These are phyloP conservation scores for Bombardia bombarda DNA, from an alignment of 495 filamentous ascomycete species.

Conservation along the genomic window DNA sequence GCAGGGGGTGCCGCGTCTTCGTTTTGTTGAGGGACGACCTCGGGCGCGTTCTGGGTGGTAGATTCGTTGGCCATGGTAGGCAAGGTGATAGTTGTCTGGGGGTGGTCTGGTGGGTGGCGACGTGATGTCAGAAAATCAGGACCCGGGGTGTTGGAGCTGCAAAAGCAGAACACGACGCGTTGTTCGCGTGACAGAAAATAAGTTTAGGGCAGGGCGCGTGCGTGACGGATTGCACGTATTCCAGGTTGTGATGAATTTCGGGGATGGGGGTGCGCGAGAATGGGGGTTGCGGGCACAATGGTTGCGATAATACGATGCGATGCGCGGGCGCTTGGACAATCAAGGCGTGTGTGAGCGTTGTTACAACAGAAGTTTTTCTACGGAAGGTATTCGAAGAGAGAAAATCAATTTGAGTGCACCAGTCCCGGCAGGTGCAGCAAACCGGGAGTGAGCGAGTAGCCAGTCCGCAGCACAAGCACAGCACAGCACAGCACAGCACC, in stretches of 20 bases:
- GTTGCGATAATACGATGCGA: no score
- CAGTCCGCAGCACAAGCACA: no score
- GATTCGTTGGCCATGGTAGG: constrained; percentile 11
- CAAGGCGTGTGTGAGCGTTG: neutral
- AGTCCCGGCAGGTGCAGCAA: no score
- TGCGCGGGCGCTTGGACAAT: constrained; percentile 18
- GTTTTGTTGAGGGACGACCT: no score
- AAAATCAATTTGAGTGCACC: constrained; percentile 28
- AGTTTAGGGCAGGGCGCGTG: constrained; percentile 7
- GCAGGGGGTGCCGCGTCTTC: constrained; percentile 2
- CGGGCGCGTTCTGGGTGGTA: constrained; percentile 2
- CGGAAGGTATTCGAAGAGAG: constrained; percentile 13
- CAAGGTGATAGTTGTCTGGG: constrained; percentile 4
- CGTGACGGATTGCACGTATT: constrained; percentile 3
- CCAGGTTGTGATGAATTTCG: no score
- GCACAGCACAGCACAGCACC: no score
- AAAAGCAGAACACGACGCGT: constrained; percentile 20
- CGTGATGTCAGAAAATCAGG: constrained; percentile 23
- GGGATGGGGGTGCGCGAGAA: no score
- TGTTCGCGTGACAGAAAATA: constrained; percentile 12
- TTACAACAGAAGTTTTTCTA: constrained; percentile 19
- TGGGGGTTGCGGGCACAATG: no score
- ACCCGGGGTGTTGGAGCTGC: constrained; percentile 1
- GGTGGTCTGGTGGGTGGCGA: constrained; percentile 7
- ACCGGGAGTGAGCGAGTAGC: no score